These are phyloP conservation scores for Claviceps sp. DNA, from an alignment of 2,329 filamentous ascomycete species.

Conservation along the genomic window DNA sequence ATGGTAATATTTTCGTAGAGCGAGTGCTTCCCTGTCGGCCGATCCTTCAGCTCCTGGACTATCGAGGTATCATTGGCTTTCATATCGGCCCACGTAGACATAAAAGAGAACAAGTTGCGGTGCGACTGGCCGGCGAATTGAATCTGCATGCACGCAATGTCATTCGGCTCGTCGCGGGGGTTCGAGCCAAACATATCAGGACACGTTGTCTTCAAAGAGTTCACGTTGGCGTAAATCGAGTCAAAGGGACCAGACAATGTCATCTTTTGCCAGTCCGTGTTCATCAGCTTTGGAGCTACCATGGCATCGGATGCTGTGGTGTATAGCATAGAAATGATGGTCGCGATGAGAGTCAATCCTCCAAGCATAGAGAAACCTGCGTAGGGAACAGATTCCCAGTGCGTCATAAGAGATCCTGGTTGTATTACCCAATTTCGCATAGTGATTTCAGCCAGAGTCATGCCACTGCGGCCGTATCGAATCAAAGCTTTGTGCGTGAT, in stretches of 20 bases:
- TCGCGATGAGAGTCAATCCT: constrained; percentile 44
- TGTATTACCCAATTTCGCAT: constrained; percentile 66
- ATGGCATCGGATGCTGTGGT: constrained; percentile 64
- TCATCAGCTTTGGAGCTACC: constrained; percentile 58
- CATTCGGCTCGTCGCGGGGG: constrained; percentile 27
- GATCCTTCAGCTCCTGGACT: constrained; percentile 21
- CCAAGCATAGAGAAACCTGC: constrained; percentile 53
- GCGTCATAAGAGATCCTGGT: constrained; percentile 58
- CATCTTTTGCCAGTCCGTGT: constrained; percentile 35
- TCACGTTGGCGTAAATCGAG: constrained; percentile 49
- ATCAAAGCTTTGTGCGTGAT: constrained; percentile 56
- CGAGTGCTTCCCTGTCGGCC: constrained; percentile 49
- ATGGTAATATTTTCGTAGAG: constrained; percentile 63
- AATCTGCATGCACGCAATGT: constrained; percentile 50
- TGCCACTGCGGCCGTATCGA: constrained; percentile 47
- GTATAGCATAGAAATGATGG: constrained; percentile 56
- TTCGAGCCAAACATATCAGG: constrained; percentile 41
- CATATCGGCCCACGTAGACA: constrained; percentile 39
- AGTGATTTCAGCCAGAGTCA: constrained; percentile 63
- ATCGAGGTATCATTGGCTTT: constrained; percentile 29
- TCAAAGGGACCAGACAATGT: constrained; percentile 42
- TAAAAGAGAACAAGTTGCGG: constrained; percentile 53
- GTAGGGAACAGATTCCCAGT: constrained; percentile 51
- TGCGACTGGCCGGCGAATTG: constrained; percentile 57
- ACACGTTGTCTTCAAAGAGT: constrained; percentile 43